A percentile compares a stretch with the other conserved stretches of the same genome.
These are phyloP conservation scores for Aureobasidium sp. DNA, from an alignment of 2,329 filamentous ascomycete species.

Conservation along the genomic window DNA sequence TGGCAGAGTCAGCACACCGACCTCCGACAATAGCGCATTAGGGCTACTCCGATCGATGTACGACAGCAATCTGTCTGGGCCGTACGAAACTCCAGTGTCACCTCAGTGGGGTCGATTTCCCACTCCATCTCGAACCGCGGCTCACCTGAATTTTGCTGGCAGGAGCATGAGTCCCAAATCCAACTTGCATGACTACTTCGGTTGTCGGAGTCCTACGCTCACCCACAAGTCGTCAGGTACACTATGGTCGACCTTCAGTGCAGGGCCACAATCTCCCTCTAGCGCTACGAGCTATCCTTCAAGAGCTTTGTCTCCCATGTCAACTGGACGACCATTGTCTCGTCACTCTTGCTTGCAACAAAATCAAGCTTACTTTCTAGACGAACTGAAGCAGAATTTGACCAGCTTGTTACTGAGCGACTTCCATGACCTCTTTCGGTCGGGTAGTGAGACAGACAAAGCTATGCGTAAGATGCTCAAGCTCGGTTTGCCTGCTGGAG, in stretches of 20 bases:
- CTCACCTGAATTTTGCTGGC: conserved; percentile 49
- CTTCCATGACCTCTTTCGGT: conserved; percentile 78
- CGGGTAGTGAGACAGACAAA: conserved; percentile 83
- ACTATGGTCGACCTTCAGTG: conserved; percentile 85
- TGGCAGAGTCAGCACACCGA: neutral
- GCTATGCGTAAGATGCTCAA: conserved; percentile 6
- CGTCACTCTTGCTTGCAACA: conserved; percentile 11
- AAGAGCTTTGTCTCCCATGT: conserved; percentile 15
- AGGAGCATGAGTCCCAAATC: conserved; percentile 29
- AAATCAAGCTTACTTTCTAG: conserved; percentile 51
- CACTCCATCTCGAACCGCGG: conserved; percentile 21
- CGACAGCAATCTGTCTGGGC: neutral
- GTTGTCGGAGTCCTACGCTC: conserved; percentile 59
- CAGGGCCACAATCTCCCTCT: conserved; percentile 56
- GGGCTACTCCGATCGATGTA: neutral
- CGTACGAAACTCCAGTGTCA: neutral
- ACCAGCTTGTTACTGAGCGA: conserved; percentile 85
- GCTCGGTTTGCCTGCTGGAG: neutral
- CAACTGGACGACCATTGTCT: conserved; percentile 12
- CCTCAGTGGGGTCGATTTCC: conserved; percentile 18
- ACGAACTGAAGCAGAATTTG: conserved; percentile 68
- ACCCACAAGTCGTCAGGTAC: conserved; percentile 70
- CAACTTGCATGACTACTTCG: conserved; percentile 56
- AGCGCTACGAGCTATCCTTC: conserved; percentile 49
- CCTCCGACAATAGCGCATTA: neutral